Percentiles rank a stretch among this genome's conserved stretches.
Conservation (phyloP, 352 stramenopile genomes). For the Phytopythium delawarense region DNA sequence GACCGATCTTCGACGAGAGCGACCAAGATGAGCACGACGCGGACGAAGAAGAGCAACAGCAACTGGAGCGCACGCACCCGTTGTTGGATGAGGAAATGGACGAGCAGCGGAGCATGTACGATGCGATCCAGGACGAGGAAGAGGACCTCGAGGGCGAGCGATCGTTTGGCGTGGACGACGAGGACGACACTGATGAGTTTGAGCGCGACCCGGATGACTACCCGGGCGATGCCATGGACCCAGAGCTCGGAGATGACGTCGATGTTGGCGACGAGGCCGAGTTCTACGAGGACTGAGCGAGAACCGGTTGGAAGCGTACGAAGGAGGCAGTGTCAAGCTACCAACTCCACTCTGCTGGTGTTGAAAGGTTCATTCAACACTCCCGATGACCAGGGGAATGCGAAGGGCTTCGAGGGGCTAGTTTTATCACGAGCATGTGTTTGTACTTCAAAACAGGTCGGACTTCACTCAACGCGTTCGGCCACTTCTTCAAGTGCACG, state of each 20-base stretch:
- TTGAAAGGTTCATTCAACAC: too few relatives aligned
- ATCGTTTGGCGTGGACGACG: constrained; percentile 14
- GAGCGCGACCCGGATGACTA: constrained; percentile 5
- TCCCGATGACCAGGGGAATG: too few relatives aligned
- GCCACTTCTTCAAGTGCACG: too few relatives aligned
- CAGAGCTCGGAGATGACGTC: background rate
- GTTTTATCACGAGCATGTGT: too few relatives aligned
- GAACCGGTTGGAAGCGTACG: background rate
- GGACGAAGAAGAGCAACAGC: constrained; percentile 22
- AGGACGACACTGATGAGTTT: constrained; percentile 5
- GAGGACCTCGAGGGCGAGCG: constrained; percentile 8
- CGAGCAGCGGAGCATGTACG: constrained; percentile 3
- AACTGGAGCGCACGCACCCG: background rate
- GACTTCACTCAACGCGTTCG: too few relatives aligned
- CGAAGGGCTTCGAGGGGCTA: too few relatives aligned
- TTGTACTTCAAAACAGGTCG: too few relatives aligned
- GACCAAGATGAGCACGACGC: constrained; percentile 26
- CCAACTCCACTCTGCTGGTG: too few relatives aligned
- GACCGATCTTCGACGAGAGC: constrained; percentile 23
- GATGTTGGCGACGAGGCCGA: constrained; percentile 2
- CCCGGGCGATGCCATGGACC: background rate
- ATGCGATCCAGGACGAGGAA: constrained; percentile 8
- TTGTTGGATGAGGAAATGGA: background rate
- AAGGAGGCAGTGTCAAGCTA: background rate
- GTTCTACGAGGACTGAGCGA: constrained; percentile 1